These are phyloP conservation scores for Tolypocladium guangdongense DNA, from an alignment of 2,329 filamentous ascomycete species.

Conservation along the genomic window DNA sequence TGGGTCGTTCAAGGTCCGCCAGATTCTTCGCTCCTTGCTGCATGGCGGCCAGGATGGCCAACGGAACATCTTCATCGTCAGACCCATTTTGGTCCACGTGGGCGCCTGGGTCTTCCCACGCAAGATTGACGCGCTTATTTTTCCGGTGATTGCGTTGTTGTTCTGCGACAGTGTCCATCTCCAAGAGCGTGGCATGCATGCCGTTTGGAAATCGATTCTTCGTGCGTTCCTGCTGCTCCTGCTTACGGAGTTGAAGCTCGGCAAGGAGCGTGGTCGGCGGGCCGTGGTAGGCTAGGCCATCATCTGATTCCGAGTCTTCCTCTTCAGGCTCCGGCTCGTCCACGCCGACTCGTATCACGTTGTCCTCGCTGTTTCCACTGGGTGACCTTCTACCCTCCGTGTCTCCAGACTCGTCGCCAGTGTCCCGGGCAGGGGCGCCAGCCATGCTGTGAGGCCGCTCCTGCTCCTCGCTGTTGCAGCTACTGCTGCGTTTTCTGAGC, in stretches of 20 bases:
- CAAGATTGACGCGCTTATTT: slow-evolving; percentile 69
- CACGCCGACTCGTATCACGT: slow-evolving; percentile 4
- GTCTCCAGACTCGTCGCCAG: slow-evolving; percentile 12
- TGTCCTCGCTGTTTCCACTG: slow-evolving; percentile 4
- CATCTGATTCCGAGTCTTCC: slow-evolving; percentile 30
- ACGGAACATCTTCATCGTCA: slow-evolving; percentile 76
- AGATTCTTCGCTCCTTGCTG: slow-evolving; percentile 40
- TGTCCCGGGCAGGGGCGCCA: slow-evolving; percentile 12
- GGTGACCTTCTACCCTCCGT: not conserved
- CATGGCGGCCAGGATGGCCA: slow-evolving; percentile 65
- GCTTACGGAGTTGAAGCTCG: slow-evolving; percentile 83
- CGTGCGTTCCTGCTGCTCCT: slow-evolving; percentile 73
- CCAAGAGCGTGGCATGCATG: slow-evolving; percentile 81
- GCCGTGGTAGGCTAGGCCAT: slow-evolving; percentile 48
- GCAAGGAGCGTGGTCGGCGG: slow-evolving; percentile 84
- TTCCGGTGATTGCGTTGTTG: slow-evolving; percentile 66
- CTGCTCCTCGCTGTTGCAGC: slow-evolving; percentile 17
- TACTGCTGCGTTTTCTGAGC: slow-evolving; percentile 28
- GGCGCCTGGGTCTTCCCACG: slow-evolving; percentile 67
- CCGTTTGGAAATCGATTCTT: slow-evolving; percentile 54
- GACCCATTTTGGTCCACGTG: slow-evolving; percentile 32
- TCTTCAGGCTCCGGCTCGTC: slow-evolving; percentile 26
- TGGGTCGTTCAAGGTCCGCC: slow-evolving; percentile 49
- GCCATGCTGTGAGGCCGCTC: slow-evolving; percentile 9
- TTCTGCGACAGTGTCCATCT: slow-evolving; percentile 84